A percentile compares a stretch with the other conserved stretches of the same genome.
phyloP scores from a whole-genome alignment of 1,284 basidiomycete species.

The Boletus smithii region DNA sequence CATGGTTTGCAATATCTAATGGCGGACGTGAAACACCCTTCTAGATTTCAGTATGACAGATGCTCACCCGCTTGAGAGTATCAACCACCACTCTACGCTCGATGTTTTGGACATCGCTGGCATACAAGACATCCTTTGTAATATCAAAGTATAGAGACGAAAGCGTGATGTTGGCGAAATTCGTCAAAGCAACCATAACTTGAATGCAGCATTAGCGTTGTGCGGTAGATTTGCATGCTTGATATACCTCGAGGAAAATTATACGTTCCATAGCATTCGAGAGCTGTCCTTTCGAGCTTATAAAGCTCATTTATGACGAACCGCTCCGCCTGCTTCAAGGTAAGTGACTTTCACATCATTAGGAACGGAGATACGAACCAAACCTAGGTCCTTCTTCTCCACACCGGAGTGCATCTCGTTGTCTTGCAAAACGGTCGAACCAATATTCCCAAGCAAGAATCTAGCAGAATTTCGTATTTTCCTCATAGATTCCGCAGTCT shows the following conservation, averaged over 20 bases:
- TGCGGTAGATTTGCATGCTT: neutral
- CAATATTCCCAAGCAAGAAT: constrained; percentile 87
- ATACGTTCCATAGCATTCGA: constrained; percentile 69
- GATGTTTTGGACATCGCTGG: constrained; percentile 50
- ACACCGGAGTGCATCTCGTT: constrained; percentile 34
- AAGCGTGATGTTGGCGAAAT: constrained; percentile 68
- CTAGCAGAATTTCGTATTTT: constrained; percentile 88
- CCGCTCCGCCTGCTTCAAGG: constrained; percentile 61
- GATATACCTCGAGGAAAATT: constrained; percentile 80
- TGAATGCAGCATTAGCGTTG: constrained; percentile 9
- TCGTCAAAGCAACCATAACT: constrained; percentile 60
- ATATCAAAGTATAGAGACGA: constrained; percentile 91
- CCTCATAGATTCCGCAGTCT: constrained; percentile 75
- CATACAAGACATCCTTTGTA: constrained; percentile 89
- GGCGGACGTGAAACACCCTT: neutral
- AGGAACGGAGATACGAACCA: constrained; percentile 49
- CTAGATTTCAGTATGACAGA: neutral
- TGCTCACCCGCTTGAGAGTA: constrained; percentile 68
- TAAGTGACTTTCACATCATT: constrained; percentile 2
- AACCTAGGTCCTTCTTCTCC: constrained; percentile 48
- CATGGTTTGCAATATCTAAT: constrained; percentile 70
- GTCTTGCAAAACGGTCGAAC: constrained; percentile 33
- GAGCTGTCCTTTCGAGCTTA: constrained; percentile 63
- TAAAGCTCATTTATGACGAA: constrained; percentile 87
- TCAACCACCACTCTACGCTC: constrained; percentile 67